Base-by-base conservation (phyloP, 2,329 filamentous ascomycete genomes). In the Pseudophaeomoniella oleicola region DNA sequence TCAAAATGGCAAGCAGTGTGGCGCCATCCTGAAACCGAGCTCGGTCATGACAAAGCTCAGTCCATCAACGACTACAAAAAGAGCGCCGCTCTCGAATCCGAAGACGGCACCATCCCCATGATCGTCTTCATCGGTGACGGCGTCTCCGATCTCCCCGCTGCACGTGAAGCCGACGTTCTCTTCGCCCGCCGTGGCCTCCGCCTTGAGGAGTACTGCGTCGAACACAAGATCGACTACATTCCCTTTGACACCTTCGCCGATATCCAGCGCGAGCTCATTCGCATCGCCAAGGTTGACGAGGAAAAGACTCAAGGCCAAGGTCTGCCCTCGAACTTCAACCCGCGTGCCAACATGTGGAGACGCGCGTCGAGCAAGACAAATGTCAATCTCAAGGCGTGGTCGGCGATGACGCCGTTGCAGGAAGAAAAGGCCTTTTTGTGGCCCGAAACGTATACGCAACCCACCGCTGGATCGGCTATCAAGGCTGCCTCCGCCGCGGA, bases 121-220 rank as follows among this genome's bases (percentile, higher is more conserved):
- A 77, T 81, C 45, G 61, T 81, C 36, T 81, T 81, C 57, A 78
- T 81, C 44, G 76, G 77, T 34, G 77, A 81, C 48, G 77, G 76
- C 15, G 74, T 81, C 4, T 78, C 72, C 0, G 77, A 81, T 48
- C 63, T 81, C 2, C 67, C 77, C 0, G 76, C 75, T 2, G 75
- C 77, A 1, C 63, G 73, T 18, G 67, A 81, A 49, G 74, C 76
- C 2, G 77, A 81, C 48, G 71, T 81, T 0, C 66, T 81, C 9
- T 81, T 81, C 48, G 75, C 77, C 0, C 67, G 76, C 9, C 65
- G 69, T n/a, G 75, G 76, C 1, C 59, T 81, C 29, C 60, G 71
- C 2, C 60, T 81, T 12, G 77, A 81, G 53, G 71, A 78, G 49
- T 76, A 80, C 55, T 81, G 77, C 54, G 46, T 67, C 39, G 72